phyloP scores from a whole-genome alignment of 202 grass and related monocot species.

The Carex arenaria region DNA sequence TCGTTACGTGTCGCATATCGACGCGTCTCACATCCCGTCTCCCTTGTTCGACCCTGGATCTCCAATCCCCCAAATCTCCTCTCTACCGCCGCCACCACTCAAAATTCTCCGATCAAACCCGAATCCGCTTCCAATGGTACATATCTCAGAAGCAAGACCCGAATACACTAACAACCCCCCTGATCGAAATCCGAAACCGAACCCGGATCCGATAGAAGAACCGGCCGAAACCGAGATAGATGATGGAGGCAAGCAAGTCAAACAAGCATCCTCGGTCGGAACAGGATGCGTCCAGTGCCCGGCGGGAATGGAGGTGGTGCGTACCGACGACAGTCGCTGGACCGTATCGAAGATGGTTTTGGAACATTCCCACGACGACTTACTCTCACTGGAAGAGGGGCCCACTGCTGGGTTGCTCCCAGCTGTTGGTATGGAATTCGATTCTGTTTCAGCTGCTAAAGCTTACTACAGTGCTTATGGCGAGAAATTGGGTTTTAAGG shows the following conservation, averaged over 20 bases:
- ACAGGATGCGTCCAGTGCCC: slow-evolving; percentile 9
- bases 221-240: not conserved
- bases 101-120: slow-evolving; percentile 48
- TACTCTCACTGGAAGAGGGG: slow-evolving; percentile 22
- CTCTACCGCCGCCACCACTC: slow-evolving; percentile 12
- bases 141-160: slow-evolving; percentile 33
- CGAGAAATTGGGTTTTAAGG: slow-evolving; percentile 38
- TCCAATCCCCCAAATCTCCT: not conserved
- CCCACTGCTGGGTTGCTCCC: slow-evolving; percentile 19
- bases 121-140: slow-evolving; percentile 28
- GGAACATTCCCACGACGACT: slow-evolving; percentile 31
- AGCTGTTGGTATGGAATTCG: slow-evolving; percentile 35
- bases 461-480: slow-evolving; percentile 31
- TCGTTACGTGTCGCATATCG: slow-evolving; percentile 30
- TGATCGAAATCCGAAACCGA: not conserved
- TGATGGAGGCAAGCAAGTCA: not conserved
- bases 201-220: not conserved
- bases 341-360: slow-evolving; percentile 24
- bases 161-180: not conserved
- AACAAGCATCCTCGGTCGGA: not conserved
- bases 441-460: slow-evolving; percentile 37
- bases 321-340: slow-evolving; percentile 35
- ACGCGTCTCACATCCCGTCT: not conserved
- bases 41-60: slow-evolving; percentile 21
- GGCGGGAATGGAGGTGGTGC: slow-evolving; percentile 36